Conservation (phyloP, 805 yeast species). For the Saitoella complicata region DNA sequence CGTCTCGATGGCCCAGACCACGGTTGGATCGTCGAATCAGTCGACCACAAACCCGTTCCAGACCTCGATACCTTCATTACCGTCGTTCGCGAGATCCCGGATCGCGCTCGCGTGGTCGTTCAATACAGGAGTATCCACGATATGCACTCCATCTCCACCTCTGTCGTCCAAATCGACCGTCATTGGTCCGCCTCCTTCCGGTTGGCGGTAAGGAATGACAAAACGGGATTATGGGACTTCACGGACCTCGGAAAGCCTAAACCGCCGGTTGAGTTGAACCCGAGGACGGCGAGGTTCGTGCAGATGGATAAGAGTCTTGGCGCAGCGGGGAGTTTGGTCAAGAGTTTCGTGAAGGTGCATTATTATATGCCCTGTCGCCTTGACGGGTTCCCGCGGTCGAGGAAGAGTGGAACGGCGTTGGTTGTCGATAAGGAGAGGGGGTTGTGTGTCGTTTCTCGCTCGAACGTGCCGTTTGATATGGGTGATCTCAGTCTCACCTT, state of each 20-base stretch:
- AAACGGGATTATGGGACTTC: constrained; percentile 43
- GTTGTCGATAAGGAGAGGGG: constrained; percentile 71
- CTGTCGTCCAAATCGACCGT: constrained; percentile 60
- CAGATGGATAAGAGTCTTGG: constrained; percentile 23
- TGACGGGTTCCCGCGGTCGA: constrained; percentile 55
- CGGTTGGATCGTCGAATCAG: constrained; percentile 69
- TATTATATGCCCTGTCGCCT: constrained; percentile 50
- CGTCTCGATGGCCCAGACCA: constrained; percentile 30
- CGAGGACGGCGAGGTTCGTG: constrained; percentile 47
- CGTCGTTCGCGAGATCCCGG: constrained; percentile 66
- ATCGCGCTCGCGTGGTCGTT: constrained; percentile 51
- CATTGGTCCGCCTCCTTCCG: constrained; percentile 69
- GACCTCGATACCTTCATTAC: constrained; percentile 59
- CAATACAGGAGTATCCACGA: constrained; percentile 66
- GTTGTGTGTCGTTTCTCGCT: constrained; percentile 60
- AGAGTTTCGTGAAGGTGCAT: constrained; percentile 58
- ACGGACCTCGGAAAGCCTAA: constrained; percentile 37
- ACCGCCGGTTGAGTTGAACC: constrained; percentile 34
- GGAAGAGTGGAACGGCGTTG: constrained; percentile 55
- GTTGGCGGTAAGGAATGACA: constrained; percentile 40
- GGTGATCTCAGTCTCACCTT: constrained; percentile 61
- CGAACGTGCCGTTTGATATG: constrained; percentile 66
- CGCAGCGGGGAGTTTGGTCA: constrained; percentile 40
- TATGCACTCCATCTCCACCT: constrained; percentile 45
- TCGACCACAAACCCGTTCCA: constrained; percentile 63